Conservation (phyloP, 495 filamentous ascomycete species). For the Xylaria palmicola region DNA sequence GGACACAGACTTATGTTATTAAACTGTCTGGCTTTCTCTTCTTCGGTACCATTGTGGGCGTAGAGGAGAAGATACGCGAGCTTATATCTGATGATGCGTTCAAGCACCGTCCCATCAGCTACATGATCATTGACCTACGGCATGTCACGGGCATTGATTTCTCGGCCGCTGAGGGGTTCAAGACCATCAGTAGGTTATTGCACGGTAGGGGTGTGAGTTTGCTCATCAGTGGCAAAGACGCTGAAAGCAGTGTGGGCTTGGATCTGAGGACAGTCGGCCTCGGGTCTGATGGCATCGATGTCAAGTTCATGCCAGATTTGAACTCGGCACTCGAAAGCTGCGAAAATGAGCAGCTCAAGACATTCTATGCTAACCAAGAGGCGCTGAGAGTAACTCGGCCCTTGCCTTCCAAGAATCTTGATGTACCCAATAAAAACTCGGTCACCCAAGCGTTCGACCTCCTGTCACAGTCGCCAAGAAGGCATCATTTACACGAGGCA, state of each 20-base stretch:
- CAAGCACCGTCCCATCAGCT: constrained; percentile 72
- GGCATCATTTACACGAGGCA: constrained; percentile 71
- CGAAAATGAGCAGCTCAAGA: constrained; percentile 90
- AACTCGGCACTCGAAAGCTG: constrained; percentile 92
- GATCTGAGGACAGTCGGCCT: constrained; percentile 79
- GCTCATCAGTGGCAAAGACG: constrained; percentile 74
- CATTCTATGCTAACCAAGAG: constrained; percentile 66
- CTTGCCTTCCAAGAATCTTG: constrained; percentile 43
- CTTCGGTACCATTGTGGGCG: constrained; percentile 93
- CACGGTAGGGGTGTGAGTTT: constrained; percentile 70
- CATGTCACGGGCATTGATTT: constrained; percentile 93
- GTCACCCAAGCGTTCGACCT: constrained; percentile 33
- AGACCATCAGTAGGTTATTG: constrained; percentile 82
- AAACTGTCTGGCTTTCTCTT: constrained; percentile 92
- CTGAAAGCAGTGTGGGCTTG: constrained; percentile 70
- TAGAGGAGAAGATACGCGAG: constrained; percentile 80
- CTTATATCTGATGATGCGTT: constrained; percentile 83
- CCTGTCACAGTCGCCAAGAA: constrained; percentile 74
- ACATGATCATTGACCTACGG: constrained; percentile 83
- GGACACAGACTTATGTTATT: constrained; percentile 81
- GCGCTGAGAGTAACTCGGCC: constrained; percentile 36
- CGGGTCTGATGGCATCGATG: constrained; percentile 61
- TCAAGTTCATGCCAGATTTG: constrained; percentile 80
- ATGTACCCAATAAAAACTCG: constrained; percentile 48
- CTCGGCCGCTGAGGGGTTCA: constrained; percentile 92